phyloP scores from a whole-genome alignment of 2,329 filamentous ascomycete genomes.

The Geoglossum cookeanum region DNA sequence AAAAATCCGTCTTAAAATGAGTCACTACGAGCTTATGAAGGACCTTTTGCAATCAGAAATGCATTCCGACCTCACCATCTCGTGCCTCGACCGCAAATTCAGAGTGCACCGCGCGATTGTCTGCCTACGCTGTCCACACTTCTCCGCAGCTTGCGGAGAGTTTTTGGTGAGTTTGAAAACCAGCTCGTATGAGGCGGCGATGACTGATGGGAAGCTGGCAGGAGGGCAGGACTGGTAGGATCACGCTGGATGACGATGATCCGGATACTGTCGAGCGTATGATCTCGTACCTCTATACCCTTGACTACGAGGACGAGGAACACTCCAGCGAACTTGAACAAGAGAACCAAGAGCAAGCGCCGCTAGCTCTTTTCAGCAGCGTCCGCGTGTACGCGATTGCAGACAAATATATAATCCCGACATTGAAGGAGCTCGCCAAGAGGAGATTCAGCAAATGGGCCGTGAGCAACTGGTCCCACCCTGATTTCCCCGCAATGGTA shows the following conservation, averaged over 20 bases:
- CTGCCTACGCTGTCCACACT: constrained; percentile 19
- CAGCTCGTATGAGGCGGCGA: too few relatives aligned
- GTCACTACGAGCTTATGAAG: not conserved
- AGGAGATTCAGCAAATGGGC: not conserved
- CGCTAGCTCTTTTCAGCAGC: not conserved
- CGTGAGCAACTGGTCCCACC: not conserved
- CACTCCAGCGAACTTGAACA: not conserved
- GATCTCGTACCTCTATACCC: not conserved
- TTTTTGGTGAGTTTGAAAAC: constrained; percentile 14
- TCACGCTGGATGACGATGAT: not conserved
- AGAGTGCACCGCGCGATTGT: constrained; percentile 19
- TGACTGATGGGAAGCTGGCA: not conserved
- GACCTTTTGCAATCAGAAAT: constrained; percentile 6
- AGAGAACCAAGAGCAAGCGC: not conserved
- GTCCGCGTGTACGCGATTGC: not conserved
- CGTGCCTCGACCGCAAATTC: constrained; percentile 16
- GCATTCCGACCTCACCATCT: constrained; percentile 19
- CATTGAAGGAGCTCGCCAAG: not conserved
- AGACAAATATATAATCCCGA: not conserved
- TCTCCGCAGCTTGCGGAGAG: constrained; percentile 14
- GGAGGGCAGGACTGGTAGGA: not conserved
- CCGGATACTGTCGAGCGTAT: not conserved
- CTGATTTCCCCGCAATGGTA: not conserved
- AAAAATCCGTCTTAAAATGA: not conserved
- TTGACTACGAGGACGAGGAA: not conserved